Percentiles rank a stretch among this genome's conserved stretches.
Conservation (phyloP, 192 early-diverging fungal species). For the Allomyces macrogynus region DNA sequence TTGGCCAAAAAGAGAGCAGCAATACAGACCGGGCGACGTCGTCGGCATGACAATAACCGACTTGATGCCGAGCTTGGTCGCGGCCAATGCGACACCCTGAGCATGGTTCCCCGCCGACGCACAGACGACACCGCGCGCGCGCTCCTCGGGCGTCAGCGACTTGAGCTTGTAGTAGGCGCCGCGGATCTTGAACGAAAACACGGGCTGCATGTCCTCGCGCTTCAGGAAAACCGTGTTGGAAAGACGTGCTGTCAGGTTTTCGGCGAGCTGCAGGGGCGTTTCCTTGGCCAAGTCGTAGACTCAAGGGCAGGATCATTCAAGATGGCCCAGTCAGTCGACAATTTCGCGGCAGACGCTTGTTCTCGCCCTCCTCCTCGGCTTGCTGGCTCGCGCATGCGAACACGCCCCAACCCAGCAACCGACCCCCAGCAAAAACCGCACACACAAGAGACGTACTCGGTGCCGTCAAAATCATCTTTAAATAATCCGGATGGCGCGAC, state of each 20-base stretch:
- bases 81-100: constrained; percentile 86
- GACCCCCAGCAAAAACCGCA: too few relatives aligned
- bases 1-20: too few relatives aligned
- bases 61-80: constrained; percentile 73
- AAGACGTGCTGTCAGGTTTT: constrained; percentile 54
- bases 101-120: constrained; percentile 96
- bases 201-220: constrained; percentile 89
- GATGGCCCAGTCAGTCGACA: not conserved
- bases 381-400: too few relatives aligned
- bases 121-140: constrained; percentile 68
- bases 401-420: too few relatives aligned
- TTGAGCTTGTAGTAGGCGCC: constrained; percentile 90
- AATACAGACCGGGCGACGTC: constrained; percentile 1
- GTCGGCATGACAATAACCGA: constrained; percentile 91
- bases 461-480: not conserved
- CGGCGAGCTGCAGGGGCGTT: constrained; percentile 66
- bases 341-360: too few relatives aligned
- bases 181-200: constrained; percentile 95
- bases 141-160: constrained; percentile 59
- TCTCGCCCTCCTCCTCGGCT: too few relatives aligned
- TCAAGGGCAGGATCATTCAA: not conserved
- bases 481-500: not conserved
- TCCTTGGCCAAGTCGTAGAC: constrained; percentile 90
- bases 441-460: not conserved
- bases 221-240: constrained; percentile 62